phyloP scores from a whole-genome alignment of 2,329 filamentous ascomycete genomes.

The Raffaelea arxii region DNA sequence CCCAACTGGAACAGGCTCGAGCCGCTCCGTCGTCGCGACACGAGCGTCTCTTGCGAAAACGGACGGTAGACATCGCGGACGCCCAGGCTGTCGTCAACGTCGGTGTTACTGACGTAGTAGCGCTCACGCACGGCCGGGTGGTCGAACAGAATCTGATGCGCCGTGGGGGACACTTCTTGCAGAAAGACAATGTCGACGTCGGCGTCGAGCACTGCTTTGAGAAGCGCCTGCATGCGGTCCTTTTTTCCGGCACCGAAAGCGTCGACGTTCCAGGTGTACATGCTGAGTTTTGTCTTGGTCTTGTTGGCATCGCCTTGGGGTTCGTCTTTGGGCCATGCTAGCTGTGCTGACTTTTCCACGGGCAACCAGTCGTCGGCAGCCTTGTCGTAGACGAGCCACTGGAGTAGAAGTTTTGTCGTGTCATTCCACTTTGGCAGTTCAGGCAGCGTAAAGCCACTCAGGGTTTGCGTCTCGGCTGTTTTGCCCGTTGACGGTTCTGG shows the following conservation, averaged over 20 bases:
- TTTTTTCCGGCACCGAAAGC: slow-evolving; percentile 9
- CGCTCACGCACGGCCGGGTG: slow-evolving; percentile 16
- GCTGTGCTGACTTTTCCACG: not conserved
- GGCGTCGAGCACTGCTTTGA: slow-evolving; percentile 13
- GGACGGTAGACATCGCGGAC: not conserved
- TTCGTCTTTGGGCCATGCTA: not conserved
- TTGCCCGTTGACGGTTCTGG: too few relatives aligned
- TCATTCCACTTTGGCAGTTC: slow-evolving; percentile 2
- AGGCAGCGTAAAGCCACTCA: too few relatives aligned
- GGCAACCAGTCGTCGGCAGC: slow-evolving; percentile 1
- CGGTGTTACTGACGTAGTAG: slow-evolving; percentile 23
- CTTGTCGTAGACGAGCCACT: slow-evolving; percentile 4
- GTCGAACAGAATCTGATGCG: slow-evolving; percentile 16
- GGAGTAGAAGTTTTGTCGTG: not conserved
- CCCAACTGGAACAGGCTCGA: slow-evolving; percentile 13
- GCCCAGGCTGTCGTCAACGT: slow-evolving; percentile 14
- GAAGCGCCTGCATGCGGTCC: slow-evolving; percentile 17
- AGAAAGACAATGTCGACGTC: slow-evolving; percentile 22
- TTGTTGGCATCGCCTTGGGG: not conserved
- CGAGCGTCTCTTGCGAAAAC: slow-evolving; percentile 19
- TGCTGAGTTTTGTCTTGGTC: slow-evolving; percentile 4
- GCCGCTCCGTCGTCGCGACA: slow-evolving; percentile 15
- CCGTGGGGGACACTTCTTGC: slow-evolving; percentile 21
- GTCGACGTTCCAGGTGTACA: slow-evolving; percentile 25
- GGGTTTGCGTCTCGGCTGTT: too few relatives aligned